Evolutionary conservation across 345 rosid species (phyloP).

Genomic region (Eucalyptus cladocalyx): DNA sequence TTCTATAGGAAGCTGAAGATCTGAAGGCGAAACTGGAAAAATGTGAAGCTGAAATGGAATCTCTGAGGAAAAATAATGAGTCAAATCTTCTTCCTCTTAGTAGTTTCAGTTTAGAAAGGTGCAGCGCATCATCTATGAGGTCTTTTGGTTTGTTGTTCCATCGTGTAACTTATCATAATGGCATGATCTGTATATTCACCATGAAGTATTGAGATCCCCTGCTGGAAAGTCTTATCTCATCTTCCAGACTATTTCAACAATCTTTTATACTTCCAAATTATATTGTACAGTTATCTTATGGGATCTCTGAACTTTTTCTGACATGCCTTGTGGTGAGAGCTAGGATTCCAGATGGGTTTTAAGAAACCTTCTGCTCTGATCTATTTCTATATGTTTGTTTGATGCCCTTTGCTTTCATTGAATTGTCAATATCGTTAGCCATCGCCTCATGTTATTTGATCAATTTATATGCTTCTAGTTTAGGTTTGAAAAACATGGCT

Average conservation of each 20-base stretch:
- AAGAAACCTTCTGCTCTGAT: not conserved
- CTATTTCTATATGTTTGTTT: not conserved
- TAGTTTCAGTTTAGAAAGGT: slow-evolving; percentile 51
- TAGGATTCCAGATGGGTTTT: not conserved
- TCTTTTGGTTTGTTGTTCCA: not conserved
- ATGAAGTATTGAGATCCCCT: not conserved
- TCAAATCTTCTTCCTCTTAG: slow-evolving; percentile 55
- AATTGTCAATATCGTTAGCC: not conserved
- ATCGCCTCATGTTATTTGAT: not conserved
- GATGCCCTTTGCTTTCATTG: not conserved
- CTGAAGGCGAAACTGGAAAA: slow-evolving; percentile 56
- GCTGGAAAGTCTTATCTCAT: not conserved
- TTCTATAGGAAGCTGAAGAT: slow-evolving; percentile 50
- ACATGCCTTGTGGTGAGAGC: not conserved
- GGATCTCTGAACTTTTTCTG: not conserved
- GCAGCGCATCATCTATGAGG: not conserved
- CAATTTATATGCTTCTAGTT: not conserved
- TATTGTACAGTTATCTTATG: not conserved
- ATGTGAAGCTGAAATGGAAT: slow-evolving; percentile 77
- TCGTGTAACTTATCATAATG: not conserved
- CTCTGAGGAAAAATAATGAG: slow-evolving; percentile 58
- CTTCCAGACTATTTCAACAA: not conserved
- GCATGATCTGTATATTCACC: not conserved
- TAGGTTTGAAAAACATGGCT: not conserved
- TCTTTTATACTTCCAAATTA: not conserved